Evolutionary conservation across 352 stramenopile genomes (phyloP).

Genomic region (Phytopythium kandeliae): DNA sequence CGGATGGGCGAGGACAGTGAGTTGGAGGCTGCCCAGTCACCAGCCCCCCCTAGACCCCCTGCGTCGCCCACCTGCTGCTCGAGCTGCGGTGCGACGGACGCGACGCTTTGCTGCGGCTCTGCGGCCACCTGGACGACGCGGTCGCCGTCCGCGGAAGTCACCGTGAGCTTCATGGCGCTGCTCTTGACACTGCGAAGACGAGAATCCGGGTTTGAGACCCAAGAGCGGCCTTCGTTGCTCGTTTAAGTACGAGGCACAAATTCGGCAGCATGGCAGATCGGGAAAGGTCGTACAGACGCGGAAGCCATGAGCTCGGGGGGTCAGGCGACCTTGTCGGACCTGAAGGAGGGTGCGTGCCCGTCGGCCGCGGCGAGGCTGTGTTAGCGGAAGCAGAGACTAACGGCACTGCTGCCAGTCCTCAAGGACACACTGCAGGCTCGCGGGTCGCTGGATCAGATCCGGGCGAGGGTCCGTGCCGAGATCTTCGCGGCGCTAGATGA

Average conservation of each 20-base stretch:
- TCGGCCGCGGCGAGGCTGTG: too few species aligned
- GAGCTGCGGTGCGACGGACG: conserved; percentile 32
- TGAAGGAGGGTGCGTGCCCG: conserved; percentile 42
- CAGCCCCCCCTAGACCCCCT: neutral
- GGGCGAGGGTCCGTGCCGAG: conserved; percentile 77
- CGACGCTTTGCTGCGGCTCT: conserved; percentile 42
- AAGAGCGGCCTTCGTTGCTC: too few species aligned
- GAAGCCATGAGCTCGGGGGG: conserved; percentile 3
- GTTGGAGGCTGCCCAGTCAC: neutral
- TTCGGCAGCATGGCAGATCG: too few species aligned
- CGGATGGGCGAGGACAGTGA: too few species aligned
- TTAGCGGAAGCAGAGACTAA: neutral
- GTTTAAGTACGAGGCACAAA: too few species aligned
- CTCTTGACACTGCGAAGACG: neutral
- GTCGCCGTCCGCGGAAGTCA: conserved; percentile 61
- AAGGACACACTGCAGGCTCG: conserved; percentile 80
- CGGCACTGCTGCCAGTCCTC: conserved; percentile 31
- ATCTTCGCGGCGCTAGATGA: conserved; percentile 83
- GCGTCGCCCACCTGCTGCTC: conserved; percentile 39
- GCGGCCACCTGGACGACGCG: conserved; percentile 45
- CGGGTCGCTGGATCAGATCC: conserved; percentile 75
- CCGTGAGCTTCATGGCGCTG: conserved; percentile 46
- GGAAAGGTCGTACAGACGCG: too few species aligned
- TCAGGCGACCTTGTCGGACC: conserved; percentile 40
- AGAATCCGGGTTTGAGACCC: too few species aligned